Evolutionary conservation across 1,284 basidiomycete genomes (phyloP), one percentile per base, ranked within the genome.

Genomic region (Peniophora sp.): DNA sequence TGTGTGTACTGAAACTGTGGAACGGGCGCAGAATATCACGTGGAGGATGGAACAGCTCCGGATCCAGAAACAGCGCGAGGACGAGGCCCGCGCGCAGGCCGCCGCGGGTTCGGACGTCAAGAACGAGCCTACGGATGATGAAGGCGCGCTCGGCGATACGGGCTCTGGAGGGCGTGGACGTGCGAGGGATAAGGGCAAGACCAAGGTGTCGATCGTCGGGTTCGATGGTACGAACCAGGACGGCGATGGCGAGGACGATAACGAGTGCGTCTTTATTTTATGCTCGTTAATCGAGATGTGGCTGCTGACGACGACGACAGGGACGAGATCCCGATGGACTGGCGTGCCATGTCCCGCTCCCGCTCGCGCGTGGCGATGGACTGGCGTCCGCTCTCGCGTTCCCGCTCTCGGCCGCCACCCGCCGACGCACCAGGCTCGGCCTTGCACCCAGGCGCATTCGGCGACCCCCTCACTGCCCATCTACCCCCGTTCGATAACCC

Each of bases 1-100:
- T n/a, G n/a, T 32, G 27, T 32, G 12, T 32, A 32, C 27, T 32
- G 27, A 32, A 32, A 32, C 27, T 65, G 92, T 90, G 0, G 91
- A 94, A 65, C 74, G 94, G 57, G 95, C 98, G 92, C 96, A 98
- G 72, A 97, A 97, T 64, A 67, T 97, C 49, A 97, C 94, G 0
- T 97, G 96, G 96, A 74, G 97, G 55, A 92, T 98, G 91, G 97
- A 97, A 95, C 89, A 94, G 43, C 74, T 99, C 62, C 89, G 88
- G 9, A 69, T 97, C 55, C 87, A 89, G 72, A 94, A 91, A 74
- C 87, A 89, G 71, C 86, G 79, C 67, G 85, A 80, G 51, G 85
- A 82, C 52, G 91, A 81, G 61, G 83, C 58, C 48, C 17, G 44
- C 9, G n/a, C 16, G 38, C 20, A 20, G 20, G 44, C 44, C 44